Evolutionary conservation across 169 alveolate genomes (phyloP).

Genomic region (Plasmodium knowlesi): DNA sequence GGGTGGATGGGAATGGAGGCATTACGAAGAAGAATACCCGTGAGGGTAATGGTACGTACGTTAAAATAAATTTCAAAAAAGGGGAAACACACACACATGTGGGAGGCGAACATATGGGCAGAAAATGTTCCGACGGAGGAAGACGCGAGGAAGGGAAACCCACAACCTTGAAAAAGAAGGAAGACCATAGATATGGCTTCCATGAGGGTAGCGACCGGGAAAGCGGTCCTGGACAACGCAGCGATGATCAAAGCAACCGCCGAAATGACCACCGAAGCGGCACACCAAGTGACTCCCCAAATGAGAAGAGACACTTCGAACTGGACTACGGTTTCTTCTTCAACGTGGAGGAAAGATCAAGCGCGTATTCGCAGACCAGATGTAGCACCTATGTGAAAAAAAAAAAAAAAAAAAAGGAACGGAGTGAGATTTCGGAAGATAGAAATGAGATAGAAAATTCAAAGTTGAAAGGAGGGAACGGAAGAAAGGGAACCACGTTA

Average conservation of each 20-base stretch:
- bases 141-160: background rate
- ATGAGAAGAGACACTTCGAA: constrained; percentile 25
- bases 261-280: background rate
- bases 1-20: background rate
- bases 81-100: background rate
- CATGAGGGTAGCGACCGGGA: background rate
- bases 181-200: background rate
- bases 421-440: background rate
- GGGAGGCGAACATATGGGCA: background rate
- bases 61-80: constrained; percentile 29
- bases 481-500: background rate
- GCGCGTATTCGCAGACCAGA: background rate
- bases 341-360: constrained; percentile 19
- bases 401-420: background rate
- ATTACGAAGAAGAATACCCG: background rate
- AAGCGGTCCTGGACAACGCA: background rate
- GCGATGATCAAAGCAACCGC: background rate
- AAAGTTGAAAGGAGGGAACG: background rate
- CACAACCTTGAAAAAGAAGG: background rate
- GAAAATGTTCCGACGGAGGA: background rate
- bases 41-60: background rate
- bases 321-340: constrained; percentile 51
- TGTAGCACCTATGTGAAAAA: background rate
- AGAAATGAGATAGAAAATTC: background rate
- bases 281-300: background rate